phyloP scores from a whole-genome alignment of 768 basidiomycete genomes.

The Tricholoma sp. region DNA sequence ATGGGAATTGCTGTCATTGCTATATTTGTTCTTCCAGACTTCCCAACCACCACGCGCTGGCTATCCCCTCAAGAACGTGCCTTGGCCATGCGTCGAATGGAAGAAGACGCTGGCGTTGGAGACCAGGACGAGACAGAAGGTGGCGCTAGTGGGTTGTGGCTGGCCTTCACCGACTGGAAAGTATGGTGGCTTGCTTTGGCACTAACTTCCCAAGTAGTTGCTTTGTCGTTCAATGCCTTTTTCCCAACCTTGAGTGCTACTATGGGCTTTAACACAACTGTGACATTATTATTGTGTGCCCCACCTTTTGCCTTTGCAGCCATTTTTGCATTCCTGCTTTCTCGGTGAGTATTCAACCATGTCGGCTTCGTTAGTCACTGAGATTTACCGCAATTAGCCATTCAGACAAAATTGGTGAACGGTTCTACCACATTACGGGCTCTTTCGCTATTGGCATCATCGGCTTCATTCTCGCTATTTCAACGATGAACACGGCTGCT shows the following conservation, averaged over 20 bases:
- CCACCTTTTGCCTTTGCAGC: conserved; percentile 65
- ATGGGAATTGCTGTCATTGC: conserved; percentile 44
- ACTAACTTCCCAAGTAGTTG: conserved; percentile 38
- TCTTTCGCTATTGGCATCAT: conserved; percentile 56
- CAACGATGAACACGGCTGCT: conserved; percentile 54
- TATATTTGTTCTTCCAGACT: conserved; percentile 68
- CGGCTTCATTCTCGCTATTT: conserved; percentile 62
- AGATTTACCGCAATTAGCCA: conserved; percentile 35
- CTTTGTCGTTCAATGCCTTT: conserved; percentile 67
- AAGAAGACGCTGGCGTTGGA: conserved; percentile 44
- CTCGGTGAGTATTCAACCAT: conserved; percentile 33
- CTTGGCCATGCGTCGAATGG: conserved; percentile 55
- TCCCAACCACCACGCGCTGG: conserved; percentile 55
- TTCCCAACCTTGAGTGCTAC: conserved; percentile 71
- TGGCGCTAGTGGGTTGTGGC: conserved; percentile 38
- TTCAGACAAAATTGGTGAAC: conserved; percentile 67
- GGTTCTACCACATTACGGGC: conserved; percentile 58
- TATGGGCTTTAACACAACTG: conserved; percentile 57
- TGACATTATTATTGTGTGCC: conserved; percentile 52
- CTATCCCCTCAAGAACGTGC: conserved; percentile 51
- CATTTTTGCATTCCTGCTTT: conserved; percentile 45
- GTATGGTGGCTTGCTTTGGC: conserved; percentile 55
- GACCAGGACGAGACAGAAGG: conserved; percentile 22
- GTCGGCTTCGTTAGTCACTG: background rate
- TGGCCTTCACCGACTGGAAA: conserved; percentile 67